Evolutionary conservation across 2,329 filamentous ascomycete genomes (phyloP).

Genomic region (Botrytis byssoidea): DNA sequence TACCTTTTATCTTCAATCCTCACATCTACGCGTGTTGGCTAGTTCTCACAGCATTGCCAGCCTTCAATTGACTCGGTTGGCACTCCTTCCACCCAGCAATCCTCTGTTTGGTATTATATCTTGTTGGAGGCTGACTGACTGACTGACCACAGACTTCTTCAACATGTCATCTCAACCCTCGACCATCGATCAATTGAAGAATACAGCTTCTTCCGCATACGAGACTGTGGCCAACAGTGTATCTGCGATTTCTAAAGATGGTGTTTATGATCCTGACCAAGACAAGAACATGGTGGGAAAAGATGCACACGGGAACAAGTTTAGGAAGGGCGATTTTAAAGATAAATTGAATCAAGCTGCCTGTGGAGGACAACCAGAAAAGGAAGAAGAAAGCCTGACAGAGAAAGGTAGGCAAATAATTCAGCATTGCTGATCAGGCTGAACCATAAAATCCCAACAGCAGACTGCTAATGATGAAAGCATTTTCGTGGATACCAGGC

Average conservation of each 20-base stretch:
- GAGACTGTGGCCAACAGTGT: constrained; percentile 23
- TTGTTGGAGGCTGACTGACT: not conserved
- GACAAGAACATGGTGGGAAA: constrained; percentile 26
- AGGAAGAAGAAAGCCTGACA: constrained; percentile 26
- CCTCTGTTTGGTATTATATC: not conserved
- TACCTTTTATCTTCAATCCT: not conserved
- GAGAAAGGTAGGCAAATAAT: constrained; percentile 29
- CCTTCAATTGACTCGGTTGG: not conserved
- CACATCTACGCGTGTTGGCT: not conserved
- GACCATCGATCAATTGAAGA: constrained; percentile 29
- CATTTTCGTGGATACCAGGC: constrained; percentile 30
- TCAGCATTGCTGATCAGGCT: not conserved
- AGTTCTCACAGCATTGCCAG: not conserved
- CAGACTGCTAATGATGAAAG: constrained; percentile 27
- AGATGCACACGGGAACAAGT: constrained; percentile 29
- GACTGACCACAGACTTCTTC: not conserved
- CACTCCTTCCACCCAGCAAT: not conserved
- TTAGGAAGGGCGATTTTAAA: constrained; percentile 32
- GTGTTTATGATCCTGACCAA: constrained; percentile 23
- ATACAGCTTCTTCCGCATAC: constrained; percentile 23
- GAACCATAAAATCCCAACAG: not conserved
- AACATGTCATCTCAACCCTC: constrained; percentile 33
- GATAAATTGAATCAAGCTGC: constrained; percentile 34
- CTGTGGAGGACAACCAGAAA: constrained; percentile 8
- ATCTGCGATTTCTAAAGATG: constrained; percentile 13